Base-by-base conservation (phyloP, 306 rosid genomes). In the Parietaria judaica region DNA sequence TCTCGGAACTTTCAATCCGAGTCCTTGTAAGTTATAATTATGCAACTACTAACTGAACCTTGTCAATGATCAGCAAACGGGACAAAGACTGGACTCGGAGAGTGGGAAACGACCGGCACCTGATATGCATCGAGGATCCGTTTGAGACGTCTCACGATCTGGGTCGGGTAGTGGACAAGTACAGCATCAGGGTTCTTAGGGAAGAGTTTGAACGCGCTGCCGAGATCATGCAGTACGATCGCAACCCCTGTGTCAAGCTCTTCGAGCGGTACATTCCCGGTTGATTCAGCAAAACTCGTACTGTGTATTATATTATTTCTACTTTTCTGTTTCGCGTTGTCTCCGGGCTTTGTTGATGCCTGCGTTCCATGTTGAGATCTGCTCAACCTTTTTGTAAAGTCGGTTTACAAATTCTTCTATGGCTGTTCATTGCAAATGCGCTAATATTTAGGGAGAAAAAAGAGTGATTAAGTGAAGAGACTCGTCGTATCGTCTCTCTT, bases 191-290 rank as follows among this genome's bases (percentile, higher is more conserved):
- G 72, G 94, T 92, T 70, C 76, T 92, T 59, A 77, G 96, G 45
- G 99, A 88, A 78, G 99, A 92, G 73, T 92, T 92, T 58, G 99
- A 92, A 65, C 95, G 95, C 51, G 98, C 98, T 6, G 98, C 99
- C 1, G 72, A 76, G 8, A 78, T 92, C 14, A 69, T 92, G 88
- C 99, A 92, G 63, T 62, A 36, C 65, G 95, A 86, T 79, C 81
- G 86, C 60, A 86, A 80, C 69, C 96, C 99, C 10, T 84, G 88
- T 36, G 76, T 74, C 71, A 88, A 78, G 77, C 99, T 92, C 66
- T 92, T 92, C 58, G 96, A 92, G 66, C 88, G 86, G 3, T 86
- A 80, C 52, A 65, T 74, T 64, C 88, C 77, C 39, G 56, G 68
- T 63, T 77, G 80, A 67, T 44, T 69, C 66, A 60, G 46, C 56